Percentiles rank a stretch among this genome's conserved stretches.
phyloP scores from a whole-genome alignment of 2,329 filamentous ascomycete genomes.

The Neofusicoccum sp. region DNA sequence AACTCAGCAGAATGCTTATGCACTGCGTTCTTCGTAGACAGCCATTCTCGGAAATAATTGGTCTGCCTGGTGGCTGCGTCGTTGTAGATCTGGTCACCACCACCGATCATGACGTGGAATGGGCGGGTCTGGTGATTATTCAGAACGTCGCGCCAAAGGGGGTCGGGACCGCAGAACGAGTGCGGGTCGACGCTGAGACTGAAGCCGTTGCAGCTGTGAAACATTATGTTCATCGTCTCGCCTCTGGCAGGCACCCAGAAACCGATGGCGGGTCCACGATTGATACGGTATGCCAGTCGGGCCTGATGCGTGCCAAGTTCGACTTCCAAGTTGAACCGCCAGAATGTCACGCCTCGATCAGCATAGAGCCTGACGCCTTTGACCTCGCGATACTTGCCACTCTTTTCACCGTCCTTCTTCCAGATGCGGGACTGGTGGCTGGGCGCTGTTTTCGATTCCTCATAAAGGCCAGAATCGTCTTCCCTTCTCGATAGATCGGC shows the following conservation, averaged over 20 bases:
- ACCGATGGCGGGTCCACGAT: conserved; percentile 78
- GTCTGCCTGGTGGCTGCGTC: conserved; percentile 78
- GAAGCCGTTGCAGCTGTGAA: conserved; percentile 97
- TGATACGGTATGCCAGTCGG: conserved; percentile 93
- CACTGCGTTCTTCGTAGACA: conserved; percentile 72
- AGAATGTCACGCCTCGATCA: conserved; percentile 89
- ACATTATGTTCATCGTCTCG: conserved; percentile 97
- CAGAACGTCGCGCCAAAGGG: conserved; percentile 92
- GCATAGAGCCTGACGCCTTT: conserved; percentile 77
- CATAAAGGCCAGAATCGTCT: conserved; percentile 79
- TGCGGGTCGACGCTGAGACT: conserved; percentile 74
- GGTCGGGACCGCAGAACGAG: conserved; percentile 86
- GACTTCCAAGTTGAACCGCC: conserved; percentile 93
- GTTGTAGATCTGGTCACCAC: conserved; percentile 96
- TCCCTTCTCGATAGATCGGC: conserved; percentile 77
- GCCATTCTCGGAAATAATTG: conserved; percentile 77
- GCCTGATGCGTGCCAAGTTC: conserved; percentile 77
- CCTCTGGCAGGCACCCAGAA: conserved; percentile 91
- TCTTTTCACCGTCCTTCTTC: conserved; percentile 71
- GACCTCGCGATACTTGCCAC: conserved; percentile 79
- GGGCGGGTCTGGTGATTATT: conserved; percentile 88
- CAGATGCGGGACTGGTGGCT: conserved; percentile 44
- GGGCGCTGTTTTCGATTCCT: conserved; percentile 58
- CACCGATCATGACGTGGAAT: conserved; percentile 98
- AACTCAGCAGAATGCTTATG: conserved; percentile 80